Percentiles rank a stretch among this genome's conserved stretches.
Evolutionary conservation across 2,329 filamentous ascomycete genomes (phyloP).

Genomic region (Ilyonectria destructans): DNA sequence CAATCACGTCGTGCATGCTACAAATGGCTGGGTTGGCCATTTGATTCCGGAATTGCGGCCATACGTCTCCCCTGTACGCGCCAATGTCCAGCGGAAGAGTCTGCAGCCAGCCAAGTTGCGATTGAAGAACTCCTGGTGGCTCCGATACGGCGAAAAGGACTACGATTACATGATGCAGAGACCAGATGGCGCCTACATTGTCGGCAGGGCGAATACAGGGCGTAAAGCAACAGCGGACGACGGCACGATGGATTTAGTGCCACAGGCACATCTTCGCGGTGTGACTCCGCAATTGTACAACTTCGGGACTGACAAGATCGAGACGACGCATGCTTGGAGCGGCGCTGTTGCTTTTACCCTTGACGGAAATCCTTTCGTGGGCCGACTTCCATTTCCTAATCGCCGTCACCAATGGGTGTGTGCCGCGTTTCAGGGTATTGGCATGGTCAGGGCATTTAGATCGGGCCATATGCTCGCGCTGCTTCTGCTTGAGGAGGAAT

Average conservation of each 20-base stretch:
- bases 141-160: constrained; percentile 29
- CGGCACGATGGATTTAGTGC: constrained; percentile 21
- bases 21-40: constrained; percentile 28
- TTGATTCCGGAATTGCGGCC: constrained; percentile 27
- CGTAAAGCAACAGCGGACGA: constrained; percentile 27
- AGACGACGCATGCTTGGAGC: constrained; percentile 30
- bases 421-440: constrained; percentile 25
- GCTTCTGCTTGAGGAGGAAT: constrained; percentile 22
- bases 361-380: constrained; percentile 29
- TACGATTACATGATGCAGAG: constrained; percentile 34
- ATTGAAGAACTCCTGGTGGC: constrained; percentile 26
- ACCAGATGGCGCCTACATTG: constrained; percentile 26
- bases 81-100: constrained; percentile 26
- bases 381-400: constrained; percentile 20
- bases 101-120: background rate
- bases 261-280: constrained; percentile 8
- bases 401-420: constrained; percentile 30
- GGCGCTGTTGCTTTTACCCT: constrained; percentile 24
- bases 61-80: constrained; percentile 27
- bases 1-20: constrained; percentile 24
- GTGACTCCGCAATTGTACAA: constrained; percentile 23
- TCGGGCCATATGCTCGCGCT: constrained; percentile 25
- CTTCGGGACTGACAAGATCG: constrained; percentile 27
- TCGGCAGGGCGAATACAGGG: constrained; percentile 25
- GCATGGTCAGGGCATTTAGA: constrained; percentile 31